These are phyloP conservation scores for Agrostemma githago DNA, from an alignment of 148 eudicot species.

Conservation along the genomic window DNA sequence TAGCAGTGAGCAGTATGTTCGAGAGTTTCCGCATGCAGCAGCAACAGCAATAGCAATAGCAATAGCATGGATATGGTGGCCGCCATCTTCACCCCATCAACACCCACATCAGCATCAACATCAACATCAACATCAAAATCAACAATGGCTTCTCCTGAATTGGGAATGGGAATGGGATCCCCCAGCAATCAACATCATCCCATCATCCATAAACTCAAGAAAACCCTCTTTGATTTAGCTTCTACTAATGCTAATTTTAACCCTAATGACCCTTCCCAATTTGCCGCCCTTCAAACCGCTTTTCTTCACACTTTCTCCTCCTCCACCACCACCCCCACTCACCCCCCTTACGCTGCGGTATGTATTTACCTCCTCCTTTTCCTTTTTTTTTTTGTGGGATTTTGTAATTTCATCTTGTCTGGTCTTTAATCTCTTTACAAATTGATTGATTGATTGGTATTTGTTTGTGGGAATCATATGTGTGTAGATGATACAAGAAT, in stretches of 20 bases:
- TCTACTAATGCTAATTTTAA: conserved; percentile 21
- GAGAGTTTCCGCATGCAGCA: no score
- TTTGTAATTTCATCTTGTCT: background rate
- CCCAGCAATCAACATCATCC: background rate
- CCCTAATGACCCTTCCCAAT: conserved; percentile 21
- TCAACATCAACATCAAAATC: background rate
- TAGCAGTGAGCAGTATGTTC: no score
- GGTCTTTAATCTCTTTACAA: background rate
- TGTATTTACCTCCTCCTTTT: conserved; percentile 22
- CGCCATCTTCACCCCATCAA: background rate
- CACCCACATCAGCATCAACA: background rate
- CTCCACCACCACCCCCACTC: conserved; percentile 33
- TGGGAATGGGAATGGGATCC: no score
- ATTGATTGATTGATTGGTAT: background rate
- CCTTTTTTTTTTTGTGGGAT: background rate
- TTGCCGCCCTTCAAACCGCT: conserved; percentile 22
- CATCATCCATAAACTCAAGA: conserved; percentile 33
- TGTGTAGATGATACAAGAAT: conserved; percentile 56
- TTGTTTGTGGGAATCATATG: background rate
- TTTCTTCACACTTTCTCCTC: conserved; percentile 23
- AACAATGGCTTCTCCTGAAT: no score
- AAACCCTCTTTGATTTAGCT: conserved; percentile 23
- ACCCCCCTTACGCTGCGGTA: conserved; percentile 46
- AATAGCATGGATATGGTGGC: no score
- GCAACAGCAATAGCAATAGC: no score